Base-by-base conservation (phyloP, 75 land plant species). In the Pseudotsuga menziesii region DNA sequence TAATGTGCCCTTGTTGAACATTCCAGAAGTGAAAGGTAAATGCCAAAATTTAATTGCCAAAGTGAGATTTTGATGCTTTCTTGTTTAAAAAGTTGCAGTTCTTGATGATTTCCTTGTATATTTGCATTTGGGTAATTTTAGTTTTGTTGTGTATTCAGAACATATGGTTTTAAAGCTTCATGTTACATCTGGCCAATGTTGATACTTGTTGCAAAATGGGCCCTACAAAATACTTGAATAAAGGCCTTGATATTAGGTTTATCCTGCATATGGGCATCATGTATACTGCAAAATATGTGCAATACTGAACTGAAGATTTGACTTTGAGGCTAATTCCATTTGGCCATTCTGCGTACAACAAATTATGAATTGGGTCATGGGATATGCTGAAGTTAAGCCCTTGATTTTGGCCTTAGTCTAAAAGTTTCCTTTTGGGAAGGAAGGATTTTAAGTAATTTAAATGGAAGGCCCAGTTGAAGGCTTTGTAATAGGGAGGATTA, bases 401-500 rank as follows among this genome's bases (percentile, higher is more conserved):
- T 29, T 64, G 41, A 15, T 22, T 64, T 64, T 14, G 69, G 69
- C 19, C 19, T 35, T 64, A 13, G 32, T 64, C 39, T 64, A 39
- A 26, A 64, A 14, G 32, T 27, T 29, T 39, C 4, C 6, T 0
- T 27, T 14, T 63, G 67, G 14, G 29, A 14, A 16, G 13, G 27
- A 27, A 29, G 27, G 14, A 16, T 17, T 64, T 64, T 15, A 29
- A 35, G 5, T 64, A 35, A 2, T 27, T 16, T 16, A 26, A 17
- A 64, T 64, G 69, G 69, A 35, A 4, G 15, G 69, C 69, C 69
- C 75, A 9, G 4, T 64, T 15, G 69, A 39, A 15, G 83, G 55
- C 17, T 82, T 82, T 80, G 84, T 69, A 54, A 74, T 77, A 5
- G 72, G 84, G 17, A 62, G 54, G 16, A 74, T 82, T 20, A 58